These are phyloP conservation scores for Angomonas ambiguus DNA, from an alignment of 208 protist species.

Conservation along the genomic window DNA sequence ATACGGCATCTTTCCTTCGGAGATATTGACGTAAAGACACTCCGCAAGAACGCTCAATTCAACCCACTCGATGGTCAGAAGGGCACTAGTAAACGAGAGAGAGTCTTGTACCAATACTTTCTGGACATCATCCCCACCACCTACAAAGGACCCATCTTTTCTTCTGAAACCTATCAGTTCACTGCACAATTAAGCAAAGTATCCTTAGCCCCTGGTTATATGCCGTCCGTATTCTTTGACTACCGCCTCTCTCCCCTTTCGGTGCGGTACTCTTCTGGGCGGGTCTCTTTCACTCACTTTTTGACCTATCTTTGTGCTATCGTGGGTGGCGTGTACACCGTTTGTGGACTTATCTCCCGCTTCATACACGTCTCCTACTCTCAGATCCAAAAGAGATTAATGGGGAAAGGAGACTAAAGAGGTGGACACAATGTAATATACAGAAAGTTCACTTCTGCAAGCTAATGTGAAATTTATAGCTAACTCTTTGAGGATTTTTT, in stretches of 20 bases:
- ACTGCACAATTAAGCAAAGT: conserved; percentile 20
- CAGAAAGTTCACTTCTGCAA: no score
- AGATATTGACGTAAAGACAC: conserved; percentile 21
- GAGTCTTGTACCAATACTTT: conserved; percentile 31
- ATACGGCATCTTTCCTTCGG: conserved; percentile 41
- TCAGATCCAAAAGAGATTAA: conserved; percentile 40
- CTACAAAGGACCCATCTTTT: conserved; percentile 30
- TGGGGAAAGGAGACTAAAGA: conserved; percentile 38
- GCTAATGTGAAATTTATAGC: no score
- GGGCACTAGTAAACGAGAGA: conserved; percentile 6
- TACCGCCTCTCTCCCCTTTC: conserved; percentile 91
- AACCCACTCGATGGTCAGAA: conserved; percentile 28
- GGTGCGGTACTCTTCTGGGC: conserved; percentile 61
- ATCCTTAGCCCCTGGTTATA: conserved; percentile 1
- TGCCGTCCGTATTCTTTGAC: conserved; percentile 79
- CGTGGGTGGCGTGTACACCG: conserved; percentile 92
- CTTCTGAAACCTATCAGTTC: conserved; percentile 35
- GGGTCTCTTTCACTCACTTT: conserved; percentile 84
- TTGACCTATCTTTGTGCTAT: conserved; percentile 92
- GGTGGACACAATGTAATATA: not conserved
- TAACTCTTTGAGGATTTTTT: not conserved
- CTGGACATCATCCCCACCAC: conserved; percentile 47
- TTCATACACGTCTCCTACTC: conserved; percentile 26
- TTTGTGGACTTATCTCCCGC: conserved; percentile 50
- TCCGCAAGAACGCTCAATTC: conserved; percentile 13